These are phyloP conservation scores for Panicum virgatum DNA, from an alignment of 202 grass and related monocot species.

Conservation along the genomic window DNA sequence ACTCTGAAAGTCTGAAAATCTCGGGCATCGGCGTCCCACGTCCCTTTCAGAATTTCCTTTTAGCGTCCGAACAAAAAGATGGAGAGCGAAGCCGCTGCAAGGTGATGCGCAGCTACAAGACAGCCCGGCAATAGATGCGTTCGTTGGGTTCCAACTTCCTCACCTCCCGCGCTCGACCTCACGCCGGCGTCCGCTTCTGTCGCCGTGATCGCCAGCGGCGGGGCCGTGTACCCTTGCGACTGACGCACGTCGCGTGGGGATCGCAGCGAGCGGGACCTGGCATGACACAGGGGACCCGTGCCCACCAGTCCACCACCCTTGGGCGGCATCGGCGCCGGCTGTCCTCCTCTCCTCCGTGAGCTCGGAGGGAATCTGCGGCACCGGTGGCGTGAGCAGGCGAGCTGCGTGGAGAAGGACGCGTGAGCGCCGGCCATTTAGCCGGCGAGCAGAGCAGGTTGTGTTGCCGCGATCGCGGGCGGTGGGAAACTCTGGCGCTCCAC, in stretches of 20 bases:
- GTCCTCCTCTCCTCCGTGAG: not conserved
- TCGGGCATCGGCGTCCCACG: not conserved
- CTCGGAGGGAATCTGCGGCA: not conserved
- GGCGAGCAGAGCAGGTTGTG: not conserved
- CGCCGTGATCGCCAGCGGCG: not conserved
- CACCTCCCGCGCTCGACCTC: not conserved
- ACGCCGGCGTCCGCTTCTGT: not conserved
- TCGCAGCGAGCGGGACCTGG: not conserved
- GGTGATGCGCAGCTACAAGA: not conserved
- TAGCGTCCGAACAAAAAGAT: slow-evolving; percentile 45
- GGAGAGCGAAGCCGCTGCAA: not conserved
- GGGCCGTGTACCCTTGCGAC: not conserved
- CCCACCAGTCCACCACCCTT: too few relatives aligned
- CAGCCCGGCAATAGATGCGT: not conserved
- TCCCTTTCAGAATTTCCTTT: slow-evolving; percentile 31
- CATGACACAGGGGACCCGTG: not conserved
- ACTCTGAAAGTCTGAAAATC: too few relatives aligned
- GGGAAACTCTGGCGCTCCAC: not conserved
- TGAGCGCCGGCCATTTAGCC: not conserved
- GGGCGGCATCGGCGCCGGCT: not conserved
- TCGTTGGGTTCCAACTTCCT: not conserved
- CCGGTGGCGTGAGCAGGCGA: too few relatives aligned
- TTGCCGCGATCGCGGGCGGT: not conserved
- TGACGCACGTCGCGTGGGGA: slow-evolving; percentile 23
- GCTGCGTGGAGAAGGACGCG: not conserved